Percentiles rank a stretch among this genome's conserved stretches.
Evolutionary conservation across 495 filamentous ascomycete genomes (phyloP).

Genomic region (Penicillium dipodomyicola): DNA sequence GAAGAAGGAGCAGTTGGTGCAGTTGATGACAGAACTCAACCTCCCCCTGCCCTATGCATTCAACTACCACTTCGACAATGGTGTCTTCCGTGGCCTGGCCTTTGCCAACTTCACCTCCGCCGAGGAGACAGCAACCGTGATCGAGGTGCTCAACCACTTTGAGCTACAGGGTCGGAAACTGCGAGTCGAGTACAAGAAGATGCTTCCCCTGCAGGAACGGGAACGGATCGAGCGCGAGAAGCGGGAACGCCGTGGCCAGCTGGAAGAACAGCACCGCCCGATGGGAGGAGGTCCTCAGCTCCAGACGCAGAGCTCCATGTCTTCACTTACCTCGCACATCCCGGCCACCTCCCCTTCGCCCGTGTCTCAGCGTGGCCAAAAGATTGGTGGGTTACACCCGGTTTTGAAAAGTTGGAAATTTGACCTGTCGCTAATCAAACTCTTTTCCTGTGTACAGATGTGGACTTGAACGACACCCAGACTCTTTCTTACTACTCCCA

Average conservation of each 20-base stretch:
- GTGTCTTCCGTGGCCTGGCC: conserved; percentile 91
- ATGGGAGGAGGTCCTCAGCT: conserved; percentile 58
- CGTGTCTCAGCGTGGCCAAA: conserved; percentile 57
- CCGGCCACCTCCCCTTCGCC: conserved; percentile 73
- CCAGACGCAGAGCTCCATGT: conserved; percentile 80
- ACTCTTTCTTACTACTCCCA: conserved; percentile 87
- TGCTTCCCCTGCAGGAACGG: conserved; percentile 90
- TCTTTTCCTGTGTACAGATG: conserved; percentile 45
- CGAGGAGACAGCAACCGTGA: conserved; percentile 87
- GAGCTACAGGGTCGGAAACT: conserved; percentile 93
- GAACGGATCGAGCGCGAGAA: conserved; percentile 97
- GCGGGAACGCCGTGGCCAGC: conserved; percentile 89
- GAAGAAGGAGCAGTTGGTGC: conserved; percentile 91
- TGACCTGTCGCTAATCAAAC: conserved; percentile 26
- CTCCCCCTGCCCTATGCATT: conserved; percentile 95
- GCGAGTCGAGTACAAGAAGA: conserved; percentile 98
- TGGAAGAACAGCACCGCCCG: conserved; percentile 93
- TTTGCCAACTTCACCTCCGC: conserved; percentile 98
- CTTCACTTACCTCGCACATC: conserved; percentile 71
- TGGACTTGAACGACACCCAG: conserved; percentile 88
- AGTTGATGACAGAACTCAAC: conserved; percentile 86
- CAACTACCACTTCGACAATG: conserved; percentile 99
- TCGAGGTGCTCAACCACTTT: conserved; percentile 88
- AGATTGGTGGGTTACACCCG: conserved; percentile 53
- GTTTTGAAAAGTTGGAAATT: conserved; percentile 6